Evolutionary conservation across 2,329 filamentous ascomycete species (phyloP).

Genomic region (Fusarium luffae): DNA sequence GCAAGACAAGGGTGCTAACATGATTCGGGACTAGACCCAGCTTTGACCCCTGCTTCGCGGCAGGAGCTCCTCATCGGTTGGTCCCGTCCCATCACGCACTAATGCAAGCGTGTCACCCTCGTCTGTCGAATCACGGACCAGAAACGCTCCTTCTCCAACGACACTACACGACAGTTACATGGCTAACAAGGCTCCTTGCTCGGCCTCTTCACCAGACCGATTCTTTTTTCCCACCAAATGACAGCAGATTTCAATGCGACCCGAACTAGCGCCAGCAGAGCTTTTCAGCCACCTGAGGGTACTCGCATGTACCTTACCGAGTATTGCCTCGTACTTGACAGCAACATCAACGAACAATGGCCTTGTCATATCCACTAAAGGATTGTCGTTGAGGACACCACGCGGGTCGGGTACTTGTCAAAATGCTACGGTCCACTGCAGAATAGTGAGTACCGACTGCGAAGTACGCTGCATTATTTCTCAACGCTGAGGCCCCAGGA

Average conservation of each 20-base stretch:
- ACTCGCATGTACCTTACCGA: not conserved
- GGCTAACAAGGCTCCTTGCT: constrained; percentile 4
- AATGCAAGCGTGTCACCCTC: constrained; percentile 60
- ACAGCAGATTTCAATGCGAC: constrained; percentile 18
- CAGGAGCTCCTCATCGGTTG: constrained; percentile 56
- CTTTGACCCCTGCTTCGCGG: constrained; percentile 42
- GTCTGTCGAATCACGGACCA: constrained; percentile 51
- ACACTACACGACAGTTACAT: constrained; percentile 34
- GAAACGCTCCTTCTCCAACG: constrained; percentile 38
- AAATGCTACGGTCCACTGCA: constrained; percentile 17
- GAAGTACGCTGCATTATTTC: constrained; percentile 21
- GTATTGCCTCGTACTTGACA: constrained; percentile 1
- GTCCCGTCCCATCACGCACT: constrained; percentile 58
- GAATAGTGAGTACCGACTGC: constrained; percentile 8
- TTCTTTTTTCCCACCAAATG: constrained; percentile 27
- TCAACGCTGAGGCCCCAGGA: not conserved
- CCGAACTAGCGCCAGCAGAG: constrained; percentile 19
- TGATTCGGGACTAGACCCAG: not conserved
- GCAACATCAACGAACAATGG: constrained; percentile 1
- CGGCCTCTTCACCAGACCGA: constrained; percentile 42
- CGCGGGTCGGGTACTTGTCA: constrained; percentile 18
- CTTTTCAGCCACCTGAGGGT: constrained; percentile 33
- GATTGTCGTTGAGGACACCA: not conserved
- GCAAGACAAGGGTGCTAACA: constrained; percentile 19
- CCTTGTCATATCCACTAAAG: constrained; percentile 7